Conservation (phyloP, 2,329 filamentous ascomycete species). For the Aspergillus transmontanensis region DNA sequence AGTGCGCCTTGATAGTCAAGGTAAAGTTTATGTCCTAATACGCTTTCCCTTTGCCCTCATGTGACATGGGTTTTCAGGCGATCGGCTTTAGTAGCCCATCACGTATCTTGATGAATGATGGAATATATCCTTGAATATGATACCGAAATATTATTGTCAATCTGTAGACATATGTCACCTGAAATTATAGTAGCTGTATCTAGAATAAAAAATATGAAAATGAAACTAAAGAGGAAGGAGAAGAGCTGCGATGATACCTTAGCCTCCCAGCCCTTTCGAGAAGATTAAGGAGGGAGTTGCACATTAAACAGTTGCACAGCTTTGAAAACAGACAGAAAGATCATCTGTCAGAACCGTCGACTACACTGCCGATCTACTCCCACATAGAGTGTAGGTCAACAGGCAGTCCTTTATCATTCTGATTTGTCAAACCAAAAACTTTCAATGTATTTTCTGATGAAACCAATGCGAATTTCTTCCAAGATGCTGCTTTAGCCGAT, state of each 20-base stretch:
- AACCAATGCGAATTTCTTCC: neutral
- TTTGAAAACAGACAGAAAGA: neutral
- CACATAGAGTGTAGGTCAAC: neutral
- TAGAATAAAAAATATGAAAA: neutral
- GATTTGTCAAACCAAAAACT: neutral
- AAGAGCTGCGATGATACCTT: neutral
- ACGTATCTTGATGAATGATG: neutral
- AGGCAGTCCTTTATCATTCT: neutral
- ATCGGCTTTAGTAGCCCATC: neutral
- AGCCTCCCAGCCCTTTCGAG: neutral
- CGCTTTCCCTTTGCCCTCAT: neutral
- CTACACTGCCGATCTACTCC: neutral
- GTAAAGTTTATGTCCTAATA: neutral
- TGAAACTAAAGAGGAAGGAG: too few species aligned
- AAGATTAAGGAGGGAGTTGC: neutral
- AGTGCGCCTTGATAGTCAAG: neutral
- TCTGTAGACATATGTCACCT: neutral
- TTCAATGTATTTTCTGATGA: neutral
- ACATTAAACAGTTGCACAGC: neutral
- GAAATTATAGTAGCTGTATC: neutral
- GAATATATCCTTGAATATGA: neutral
- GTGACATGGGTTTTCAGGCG: neutral
- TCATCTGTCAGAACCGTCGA: neutral
- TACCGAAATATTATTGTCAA: neutral
- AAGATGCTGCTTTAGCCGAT: neutral